Evolutionary conservation across 2,329 filamentous ascomycete species (phyloP).

Genomic region (Neofusicoccum parvum): DNA sequence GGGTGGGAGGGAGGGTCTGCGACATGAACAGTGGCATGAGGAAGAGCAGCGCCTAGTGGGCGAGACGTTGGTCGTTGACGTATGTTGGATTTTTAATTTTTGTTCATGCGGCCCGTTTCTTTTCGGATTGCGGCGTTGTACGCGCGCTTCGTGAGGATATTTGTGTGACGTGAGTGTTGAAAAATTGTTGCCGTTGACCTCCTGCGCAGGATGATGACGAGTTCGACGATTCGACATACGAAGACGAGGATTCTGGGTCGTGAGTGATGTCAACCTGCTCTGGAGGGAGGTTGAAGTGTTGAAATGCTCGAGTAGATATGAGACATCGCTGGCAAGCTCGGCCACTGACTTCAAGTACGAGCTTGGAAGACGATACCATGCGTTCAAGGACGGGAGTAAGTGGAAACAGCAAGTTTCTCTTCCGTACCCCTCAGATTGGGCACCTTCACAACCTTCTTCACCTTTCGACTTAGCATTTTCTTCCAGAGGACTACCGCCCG

Average conservation of each 20-base stretch:
- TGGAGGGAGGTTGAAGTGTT: background rate
- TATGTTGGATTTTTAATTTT: no score
- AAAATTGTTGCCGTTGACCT: background rate
- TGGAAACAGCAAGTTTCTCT: background rate
- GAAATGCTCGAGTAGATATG: background rate
- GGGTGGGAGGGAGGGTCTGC: no score
- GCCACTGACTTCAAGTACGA: constrained; percentile 15
- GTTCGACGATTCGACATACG: background rate
- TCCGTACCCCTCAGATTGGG: background rate
- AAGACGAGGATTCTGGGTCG: background rate
- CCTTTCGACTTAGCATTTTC: no score
- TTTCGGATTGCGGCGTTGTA: no score
- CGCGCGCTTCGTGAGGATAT: background rate
- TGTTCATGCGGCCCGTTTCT: no score
- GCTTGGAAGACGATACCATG: constrained; percentile 16
- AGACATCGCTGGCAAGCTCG: background rate
- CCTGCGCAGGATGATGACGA: background rate
- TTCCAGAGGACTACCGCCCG: background rate
- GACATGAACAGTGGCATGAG: no score
- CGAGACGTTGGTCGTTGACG: no score
- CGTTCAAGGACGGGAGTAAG: background rate
- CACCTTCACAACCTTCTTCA: background rate
- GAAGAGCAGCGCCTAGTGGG: no score
- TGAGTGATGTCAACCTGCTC: background rate
- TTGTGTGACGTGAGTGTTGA: background rate